A percentile compares a stretch with the other conserved stretches of the same genome.
phyloP scores from a whole-genome alignment of 2,329 filamentous ascomycete species.

The Metarhizium brunneum region DNA sequence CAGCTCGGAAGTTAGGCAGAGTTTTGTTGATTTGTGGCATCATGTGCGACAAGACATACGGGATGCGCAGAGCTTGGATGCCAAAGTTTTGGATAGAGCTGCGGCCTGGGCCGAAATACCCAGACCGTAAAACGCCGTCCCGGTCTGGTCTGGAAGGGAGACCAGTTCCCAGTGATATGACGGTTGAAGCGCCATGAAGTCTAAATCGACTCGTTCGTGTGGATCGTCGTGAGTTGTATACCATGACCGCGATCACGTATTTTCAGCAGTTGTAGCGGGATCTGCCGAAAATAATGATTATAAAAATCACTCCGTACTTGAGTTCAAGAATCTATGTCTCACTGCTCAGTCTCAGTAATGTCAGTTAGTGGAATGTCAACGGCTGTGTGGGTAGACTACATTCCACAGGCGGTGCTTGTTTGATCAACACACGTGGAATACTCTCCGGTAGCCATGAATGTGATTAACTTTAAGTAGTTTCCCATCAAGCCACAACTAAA shows the following conservation, averaged over 20 bases:
- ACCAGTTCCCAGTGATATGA: not conserved
- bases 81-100: slow-evolving; percentile 24
- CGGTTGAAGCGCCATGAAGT: not conserved
- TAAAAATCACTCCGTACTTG: no score
- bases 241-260: not conserved
- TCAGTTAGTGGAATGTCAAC: not conserved
- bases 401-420: not conserved
- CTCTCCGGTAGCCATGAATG: not conserved
- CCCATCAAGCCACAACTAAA: not conserved
- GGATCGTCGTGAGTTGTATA: no score
- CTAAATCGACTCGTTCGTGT: no score
- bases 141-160: not conserved
- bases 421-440: not conserved
- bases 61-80: slow-evolving; percentile 14
- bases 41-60: slow-evolving; percentile 14
- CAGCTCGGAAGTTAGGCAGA: slow-evolving; percentile 1
- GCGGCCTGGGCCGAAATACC: slow-evolving; percentile 21
- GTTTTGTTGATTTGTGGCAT: slow-evolving; percentile 16
- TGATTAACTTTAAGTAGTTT: not conserved
- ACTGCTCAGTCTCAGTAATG: not conserved
- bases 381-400: not conserved
- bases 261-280: not conserved
- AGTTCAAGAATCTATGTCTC: not conserved
- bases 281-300: no score
- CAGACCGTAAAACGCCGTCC: no score